Percentiles rank a stretch among this genome's conserved stretches.
Evolutionary conservation across 257 asterid genomes (phyloP).

Genomic region (Solanum gandarillasii): DNA sequence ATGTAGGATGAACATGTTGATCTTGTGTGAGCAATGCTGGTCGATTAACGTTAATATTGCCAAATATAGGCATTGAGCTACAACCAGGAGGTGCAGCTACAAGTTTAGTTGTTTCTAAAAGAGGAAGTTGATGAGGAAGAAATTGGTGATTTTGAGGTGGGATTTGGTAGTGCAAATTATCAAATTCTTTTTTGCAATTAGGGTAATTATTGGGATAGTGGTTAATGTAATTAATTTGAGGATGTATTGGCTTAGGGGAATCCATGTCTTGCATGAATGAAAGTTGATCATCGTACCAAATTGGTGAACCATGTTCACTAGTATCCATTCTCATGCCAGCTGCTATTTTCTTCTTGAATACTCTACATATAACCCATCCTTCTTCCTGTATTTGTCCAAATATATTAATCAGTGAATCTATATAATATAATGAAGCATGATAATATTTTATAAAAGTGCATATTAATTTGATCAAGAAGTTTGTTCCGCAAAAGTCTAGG

Average conservation of each 20-base stretch:
- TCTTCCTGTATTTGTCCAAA: slow-evolving; percentile 49
- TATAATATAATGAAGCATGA: not conserved
- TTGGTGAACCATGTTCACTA: slow-evolving; percentile 69
- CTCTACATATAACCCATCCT: slow-evolving; percentile 97
- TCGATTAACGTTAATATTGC: not conserved
- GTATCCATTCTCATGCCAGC: slow-evolving; percentile 27
- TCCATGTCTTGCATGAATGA: slow-evolving; percentile 70
- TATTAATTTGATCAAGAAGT: not conserved
- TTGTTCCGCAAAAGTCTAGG: not conserved
- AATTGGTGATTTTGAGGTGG: slow-evolving; percentile 23
- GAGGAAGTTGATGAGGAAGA: slow-evolving; percentile 56
- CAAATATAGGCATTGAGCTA: slow-evolving; percentile 15
- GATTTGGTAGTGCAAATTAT: slow-evolving; percentile 28
- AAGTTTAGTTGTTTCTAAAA: slow-evolving; percentile 38
- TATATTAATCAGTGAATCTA: not conserved
- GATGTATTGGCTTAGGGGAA: slow-evolving; percentile 40
- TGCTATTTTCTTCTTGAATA: slow-evolving; percentile 67
- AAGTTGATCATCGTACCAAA: slow-evolving; percentile 84
- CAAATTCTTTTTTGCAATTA: slow-evolving; percentile 39
- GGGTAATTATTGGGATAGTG: slow-evolving; percentile 17
- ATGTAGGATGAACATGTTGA: not conserved
- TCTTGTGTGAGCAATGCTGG: slow-evolving; percentile 1
- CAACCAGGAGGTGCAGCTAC: slow-evolving; percentile 13
- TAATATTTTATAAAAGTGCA: not conserved
- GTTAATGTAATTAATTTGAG: slow-evolving; percentile 11